Conservation (phyloP, 805 yeast species). For the Grigorovia jiainica region DNA sequence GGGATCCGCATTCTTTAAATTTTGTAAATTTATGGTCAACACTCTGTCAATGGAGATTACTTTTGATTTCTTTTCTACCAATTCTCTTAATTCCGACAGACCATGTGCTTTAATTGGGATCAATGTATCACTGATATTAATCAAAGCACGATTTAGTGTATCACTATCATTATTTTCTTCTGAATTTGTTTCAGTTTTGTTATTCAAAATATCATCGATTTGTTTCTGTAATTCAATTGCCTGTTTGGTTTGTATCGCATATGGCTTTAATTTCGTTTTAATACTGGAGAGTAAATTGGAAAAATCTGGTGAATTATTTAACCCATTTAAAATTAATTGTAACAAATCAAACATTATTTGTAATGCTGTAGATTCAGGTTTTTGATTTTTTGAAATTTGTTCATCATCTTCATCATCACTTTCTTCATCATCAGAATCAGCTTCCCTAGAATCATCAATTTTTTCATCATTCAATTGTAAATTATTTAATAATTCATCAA, state of each 20-base stretch:
- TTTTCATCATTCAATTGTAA: constrained; percentile 24
- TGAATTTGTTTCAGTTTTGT: not conserved
- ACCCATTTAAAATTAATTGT: constrained; percentile 25
- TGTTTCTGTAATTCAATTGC: not conserved
- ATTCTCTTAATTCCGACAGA: constrained; percentile 47
- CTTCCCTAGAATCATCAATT: constrained; percentile 13
- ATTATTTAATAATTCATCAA: constrained; percentile 33
- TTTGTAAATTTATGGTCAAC: constrained; percentile 50
- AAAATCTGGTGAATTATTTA: not conserved
- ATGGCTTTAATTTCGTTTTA: constrained; percentile 7
- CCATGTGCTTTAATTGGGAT: constrained; percentile 88
- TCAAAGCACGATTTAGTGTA: constrained; percentile 48
- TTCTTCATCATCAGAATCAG: constrained; percentile 23
- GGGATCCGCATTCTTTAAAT: constrained; percentile 73
- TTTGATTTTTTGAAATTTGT: not conserved
- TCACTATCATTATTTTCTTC: constrained; percentile 7
- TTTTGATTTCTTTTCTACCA: constrained; percentile 41
- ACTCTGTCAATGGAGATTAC: constrained; percentile 46
- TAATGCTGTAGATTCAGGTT: constrained; percentile 8
- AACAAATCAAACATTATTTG: constrained; percentile 31
- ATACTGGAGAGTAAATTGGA: not conserved
- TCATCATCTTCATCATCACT: constrained; percentile 7
- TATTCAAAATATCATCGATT: constrained; percentile 1
- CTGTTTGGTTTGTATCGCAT: constrained; percentile 9
- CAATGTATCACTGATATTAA: constrained; percentile 62